Percentiles rank a stretch among this genome's conserved stretches.
phyloP scores from a whole-genome alignment of 2,329 filamentous ascomycete genomes.

The Chrysoporthe puriensis region DNA sequence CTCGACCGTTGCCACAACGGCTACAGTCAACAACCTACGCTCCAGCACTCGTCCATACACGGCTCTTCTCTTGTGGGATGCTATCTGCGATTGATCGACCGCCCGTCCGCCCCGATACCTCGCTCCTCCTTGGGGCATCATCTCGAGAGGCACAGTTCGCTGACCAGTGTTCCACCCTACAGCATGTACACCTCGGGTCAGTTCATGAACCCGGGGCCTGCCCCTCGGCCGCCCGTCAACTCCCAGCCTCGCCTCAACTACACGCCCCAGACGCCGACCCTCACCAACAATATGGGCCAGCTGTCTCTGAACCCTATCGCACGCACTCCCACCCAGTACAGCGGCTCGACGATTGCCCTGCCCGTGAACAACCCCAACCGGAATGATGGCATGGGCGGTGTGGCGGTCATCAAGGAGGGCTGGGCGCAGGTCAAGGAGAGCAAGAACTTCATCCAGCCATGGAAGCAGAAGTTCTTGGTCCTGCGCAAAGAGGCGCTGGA shows the following conservation, averaged over 20 bases:
- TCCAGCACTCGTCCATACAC: neutral
- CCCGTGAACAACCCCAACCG: conserved; percentile 55
- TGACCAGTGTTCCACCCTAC: conserved; percentile 25
- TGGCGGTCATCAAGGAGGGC: conserved; percentile 78
- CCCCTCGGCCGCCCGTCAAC: conserved; percentile 75
- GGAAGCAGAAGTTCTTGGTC: conserved; percentile 92
- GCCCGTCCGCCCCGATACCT: neutral
- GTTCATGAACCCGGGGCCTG: conserved; percentile 97
- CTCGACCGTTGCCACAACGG: neutral
- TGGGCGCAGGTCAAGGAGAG: conserved; percentile 90
- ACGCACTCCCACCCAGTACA: conserved; percentile 65
- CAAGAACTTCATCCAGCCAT: conserved; percentile 78
- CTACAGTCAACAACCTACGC: neutral
- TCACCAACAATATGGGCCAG: conserved; percentile 78
- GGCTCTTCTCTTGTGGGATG: neutral
- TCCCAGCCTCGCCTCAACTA: conserved; percentile 82
- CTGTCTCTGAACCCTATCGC: conserved; percentile 73
- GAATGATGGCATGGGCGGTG: conserved; percentile 65
- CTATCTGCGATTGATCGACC: conserved; percentile 13
- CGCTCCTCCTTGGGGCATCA: conserved; percentile 10
- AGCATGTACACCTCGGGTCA: conserved; percentile 64
- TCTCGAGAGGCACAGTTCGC: conserved; percentile 16
- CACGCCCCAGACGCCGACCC: conserved; percentile 70
- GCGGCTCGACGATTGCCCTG: conserved; percentile 72
- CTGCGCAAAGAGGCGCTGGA: conserved; percentile 91